Percentiles rank a stretch among this genome's conserved stretches.
These are phyloP conservation scores for Aspergillus sp. DNA, from an alignment of 2,329 filamentous ascomycete species.

Conservation along the genomic window DNA sequence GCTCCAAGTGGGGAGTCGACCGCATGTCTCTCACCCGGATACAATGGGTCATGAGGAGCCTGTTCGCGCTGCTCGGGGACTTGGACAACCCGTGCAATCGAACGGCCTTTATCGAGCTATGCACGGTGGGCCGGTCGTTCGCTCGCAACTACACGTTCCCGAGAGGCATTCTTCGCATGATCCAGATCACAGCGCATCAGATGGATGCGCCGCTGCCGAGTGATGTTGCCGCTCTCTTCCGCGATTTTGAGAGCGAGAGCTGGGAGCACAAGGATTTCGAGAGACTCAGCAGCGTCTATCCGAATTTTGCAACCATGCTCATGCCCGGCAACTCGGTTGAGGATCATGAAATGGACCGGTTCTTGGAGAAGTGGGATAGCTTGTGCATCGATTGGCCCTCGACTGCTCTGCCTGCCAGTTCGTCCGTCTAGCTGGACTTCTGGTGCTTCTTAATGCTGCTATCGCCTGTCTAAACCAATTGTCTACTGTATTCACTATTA, in stretches of 20 bases:
- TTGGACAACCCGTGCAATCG: conserved; percentile 7
- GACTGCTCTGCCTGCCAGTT: too few relatives aligned
- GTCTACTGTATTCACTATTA: too few relatives aligned
- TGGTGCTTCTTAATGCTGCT: too few relatives aligned
- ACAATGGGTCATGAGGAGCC: conserved; percentile 15
- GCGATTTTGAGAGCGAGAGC: conserved; percentile 9
- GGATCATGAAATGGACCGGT: conserved; percentile 9
- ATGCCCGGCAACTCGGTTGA: conserved; percentile 1
- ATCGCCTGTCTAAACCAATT: too few relatives aligned
- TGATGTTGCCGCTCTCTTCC: conserved; percentile 9
- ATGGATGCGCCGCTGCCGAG: conserved; percentile 7
- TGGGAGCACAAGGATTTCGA: conserved; percentile 10
- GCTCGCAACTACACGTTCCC: conserved; percentile 11
- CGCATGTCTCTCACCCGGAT: conserved; percentile 14
- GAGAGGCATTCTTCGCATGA: conserved; percentile 13
- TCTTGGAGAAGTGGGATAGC: conserved; percentile 11
- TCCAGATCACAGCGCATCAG: conserved; percentile 12
- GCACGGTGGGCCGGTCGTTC: conserved; percentile 6
- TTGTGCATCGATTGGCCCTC: too few relatives aligned
- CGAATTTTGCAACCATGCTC: conserved; percentile 9
- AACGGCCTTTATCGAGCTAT: conserved; percentile 11
- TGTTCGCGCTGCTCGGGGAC: conserved; percentile 14
- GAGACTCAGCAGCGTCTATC: conserved; percentile 12
- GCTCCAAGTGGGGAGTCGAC: conserved; percentile 16
- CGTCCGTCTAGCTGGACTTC: too few relatives aligned